A percentile compares a stretch with the other conserved stretches of the same genome.
Conservation (phyloP, 345 rosid species). For the Lumnitzera racemosa region DNA sequence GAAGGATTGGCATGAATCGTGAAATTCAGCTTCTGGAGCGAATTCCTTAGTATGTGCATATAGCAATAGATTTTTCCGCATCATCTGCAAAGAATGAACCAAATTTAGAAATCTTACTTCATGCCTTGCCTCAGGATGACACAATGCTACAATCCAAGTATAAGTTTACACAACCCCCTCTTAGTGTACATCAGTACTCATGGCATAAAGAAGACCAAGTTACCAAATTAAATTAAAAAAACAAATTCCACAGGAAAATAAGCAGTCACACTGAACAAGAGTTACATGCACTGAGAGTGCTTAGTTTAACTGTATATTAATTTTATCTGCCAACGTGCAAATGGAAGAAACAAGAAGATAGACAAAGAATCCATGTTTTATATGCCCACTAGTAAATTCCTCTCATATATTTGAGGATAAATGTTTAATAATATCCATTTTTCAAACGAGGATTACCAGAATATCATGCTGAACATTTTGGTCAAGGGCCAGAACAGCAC, state of each 20-base stretch:
- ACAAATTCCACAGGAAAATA: no score
- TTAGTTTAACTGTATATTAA: no score
- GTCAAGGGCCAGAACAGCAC: constrained; percentile 83
- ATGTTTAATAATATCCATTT: not conserved
- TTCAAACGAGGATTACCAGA: constrained; percentile 45
- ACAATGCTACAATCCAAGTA: no score
- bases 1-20: constrained; percentile 56
- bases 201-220: no score
- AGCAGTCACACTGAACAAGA: no score
- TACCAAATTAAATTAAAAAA: no score
- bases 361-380: no score
- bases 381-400: not conserved
- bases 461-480: constrained; percentile 72
- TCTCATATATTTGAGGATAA: not conserved
- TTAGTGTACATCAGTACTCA: no score
- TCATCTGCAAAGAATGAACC: constrained; percentile 26
- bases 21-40: constrained; percentile 82
- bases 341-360: no score
- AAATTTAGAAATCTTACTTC: not conserved
- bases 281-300: no score
- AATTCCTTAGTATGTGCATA: constrained; percentile 65
- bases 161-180: no score
- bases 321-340: no score
- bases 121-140: not conserved
- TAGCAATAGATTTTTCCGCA: constrained; percentile 77